Conservation (phyloP, 2,329 filamentous ascomycete genomes). For the Periconia sp. region DNA sequence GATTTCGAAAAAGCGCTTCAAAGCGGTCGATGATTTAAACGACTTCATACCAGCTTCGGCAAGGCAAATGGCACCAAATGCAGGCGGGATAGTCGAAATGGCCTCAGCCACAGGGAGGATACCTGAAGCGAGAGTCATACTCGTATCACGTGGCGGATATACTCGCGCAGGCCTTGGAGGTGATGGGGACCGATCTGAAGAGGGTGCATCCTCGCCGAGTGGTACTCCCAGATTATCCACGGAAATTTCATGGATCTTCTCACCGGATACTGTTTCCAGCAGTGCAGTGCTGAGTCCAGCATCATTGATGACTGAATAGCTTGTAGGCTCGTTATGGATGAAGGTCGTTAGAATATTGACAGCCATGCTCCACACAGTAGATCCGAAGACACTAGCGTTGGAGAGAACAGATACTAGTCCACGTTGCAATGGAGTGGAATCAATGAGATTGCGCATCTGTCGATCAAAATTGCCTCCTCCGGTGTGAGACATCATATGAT, state of each 20-base stretch:
- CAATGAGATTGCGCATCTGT: constrained; percentile 88
- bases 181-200: constrained; percentile 17
- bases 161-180: constrained; percentile 17
- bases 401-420: constrained; percentile 83
- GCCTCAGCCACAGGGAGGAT: constrained; percentile 89
- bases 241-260: constrained; percentile 16
- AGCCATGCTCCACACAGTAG: constrained; percentile 93
- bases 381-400: constrained; percentile 80
- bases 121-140: constrained; percentile 62
- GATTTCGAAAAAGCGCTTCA: constrained; percentile 92
- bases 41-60: constrained; percentile 87
- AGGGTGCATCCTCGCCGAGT: constrained; percentile 8
- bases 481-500: constrained; percentile 88
- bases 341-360: constrained; percentile 93
- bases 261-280: constrained; percentile 75
- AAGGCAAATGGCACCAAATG: constrained; percentile 91
- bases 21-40: constrained; percentile 80
- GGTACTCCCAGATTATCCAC: no score
- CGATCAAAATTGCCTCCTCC: constrained; percentile 84
- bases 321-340: constrained; percentile 98
- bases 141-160: constrained; percentile 30
- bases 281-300: constrained; percentile 88
- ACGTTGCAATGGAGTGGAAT: constrained; percentile 82
- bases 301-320: constrained; percentile 93
- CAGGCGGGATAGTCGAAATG: constrained; percentile 83